Base-by-base conservation (phyloP, 2,329 filamentous ascomycete species). In the Alternaria brassicicola region DNA sequence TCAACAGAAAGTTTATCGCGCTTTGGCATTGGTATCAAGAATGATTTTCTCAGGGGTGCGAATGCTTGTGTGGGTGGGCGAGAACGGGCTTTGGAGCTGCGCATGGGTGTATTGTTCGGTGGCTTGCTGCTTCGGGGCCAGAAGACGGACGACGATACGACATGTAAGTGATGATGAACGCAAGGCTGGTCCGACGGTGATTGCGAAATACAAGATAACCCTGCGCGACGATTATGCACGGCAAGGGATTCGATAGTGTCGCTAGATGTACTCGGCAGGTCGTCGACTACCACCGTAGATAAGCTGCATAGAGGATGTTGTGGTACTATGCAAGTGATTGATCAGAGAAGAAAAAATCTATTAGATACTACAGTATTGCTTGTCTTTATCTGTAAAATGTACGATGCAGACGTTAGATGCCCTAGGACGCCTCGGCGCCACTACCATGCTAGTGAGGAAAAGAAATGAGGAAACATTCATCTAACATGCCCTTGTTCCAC, bases 391-490 rank as follows among this genome's bases (percentile, higher is more conserved):
- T 45, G 38, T 36, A 30, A 25, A 43, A 19, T 33, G 39, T 35
- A 17, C 53, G 17, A n/a, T 38, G 31, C 12, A 31, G 50, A 21
- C 39, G 13, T 47, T 25, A 7, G 28, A 30, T 43, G 47, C 39
- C 38, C 38, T 31, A 25, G 23, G 50, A 28, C 50, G 55, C 50
- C 55, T 33, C 30, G 31, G 55, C 55, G 55, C 55, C 55, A 42
- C 43, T 43, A 38, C 30, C 43, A 57, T 54, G 50, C 50, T 50
- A 35, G 41, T 42, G 23, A 35, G 31, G 12, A 51, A 53, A 33
- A 35, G 42, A 53, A 39, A 35, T 45, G 35, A 33, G 45, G 38
- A 41, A 52, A 52, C 47, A 39, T 56, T 35, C 42, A 46, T 51
- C 48, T 51, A 51, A 43, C 28, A 25, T 57, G 43, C 55, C 49